These are phyloP conservation scores for Cryptococcus hybrid DNA, from an alignment of 1,284 basidiomycete species.

Conservation along the genomic window DNA sequence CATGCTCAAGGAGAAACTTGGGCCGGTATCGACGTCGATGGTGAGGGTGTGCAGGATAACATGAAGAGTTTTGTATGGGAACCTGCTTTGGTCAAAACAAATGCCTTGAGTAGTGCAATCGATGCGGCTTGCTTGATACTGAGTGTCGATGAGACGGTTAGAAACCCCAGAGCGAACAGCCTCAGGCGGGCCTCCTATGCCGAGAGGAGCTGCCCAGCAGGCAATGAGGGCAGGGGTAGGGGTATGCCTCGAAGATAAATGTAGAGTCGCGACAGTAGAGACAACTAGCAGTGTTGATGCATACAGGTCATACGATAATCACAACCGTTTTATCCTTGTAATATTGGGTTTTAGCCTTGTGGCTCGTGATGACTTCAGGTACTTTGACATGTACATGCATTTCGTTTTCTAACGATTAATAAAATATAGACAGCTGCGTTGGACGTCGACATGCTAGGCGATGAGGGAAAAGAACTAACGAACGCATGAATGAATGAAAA, in stretches of 20 bases:
- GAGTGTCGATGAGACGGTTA: constrained; percentile 91
- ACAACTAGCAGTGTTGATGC: neutral
- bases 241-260: constrained; percentile 25
- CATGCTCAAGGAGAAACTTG: constrained; percentile 83
- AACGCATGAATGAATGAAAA: no score
- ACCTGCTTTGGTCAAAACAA: constrained; percentile 90
- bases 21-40: constrained; percentile 95
- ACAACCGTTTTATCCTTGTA: neutral
- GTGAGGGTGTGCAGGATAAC: constrained; percentile 89
- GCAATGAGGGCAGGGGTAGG: constrained; percentile 79
- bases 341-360: no score
- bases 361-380: no score
- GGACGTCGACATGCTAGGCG: no score
- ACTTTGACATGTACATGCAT: no score
- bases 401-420: no score
- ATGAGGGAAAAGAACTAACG: no score
- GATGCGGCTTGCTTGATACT: constrained; percentile 96
- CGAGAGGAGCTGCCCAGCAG: constrained; percentile 76
- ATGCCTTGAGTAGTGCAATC: constrained; percentile 89
- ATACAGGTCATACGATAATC: neutral
- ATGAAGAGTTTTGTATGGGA: constrained; percentile 99
- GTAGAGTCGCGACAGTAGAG: neutral
- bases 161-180: constrained; percentile 83
- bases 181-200: constrained; percentile 67
- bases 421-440: no score